Percentiles rank a stretch among this genome's conserved stretches.
Evolutionary conservation across 305 asterid genomes (phyloP).

Genomic region (Coffea humblotiana): DNA sequence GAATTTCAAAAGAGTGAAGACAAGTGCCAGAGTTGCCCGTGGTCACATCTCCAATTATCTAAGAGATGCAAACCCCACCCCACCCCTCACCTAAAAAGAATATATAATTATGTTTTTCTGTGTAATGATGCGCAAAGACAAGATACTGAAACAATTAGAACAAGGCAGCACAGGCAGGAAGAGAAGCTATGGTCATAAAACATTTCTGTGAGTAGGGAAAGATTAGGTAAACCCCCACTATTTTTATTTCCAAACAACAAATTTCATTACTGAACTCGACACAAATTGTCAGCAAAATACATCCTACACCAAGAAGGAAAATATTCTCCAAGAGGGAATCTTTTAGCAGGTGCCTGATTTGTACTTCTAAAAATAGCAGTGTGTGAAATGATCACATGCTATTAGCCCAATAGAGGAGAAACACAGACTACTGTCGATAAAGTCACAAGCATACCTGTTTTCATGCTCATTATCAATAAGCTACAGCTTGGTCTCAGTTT

Average conservation of each 20-base stretch:
- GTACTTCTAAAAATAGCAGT: neutral
- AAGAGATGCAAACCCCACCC: neutral
- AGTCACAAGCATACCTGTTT: constrained; percentile 14
- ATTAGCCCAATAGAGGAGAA: neutral
- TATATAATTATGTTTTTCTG: neutral
- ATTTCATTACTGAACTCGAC: neutral
- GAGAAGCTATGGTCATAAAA: neutral
- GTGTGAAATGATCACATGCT: neutral
- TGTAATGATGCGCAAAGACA: neutral
- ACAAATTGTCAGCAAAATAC: neutral
- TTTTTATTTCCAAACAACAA: neutral
- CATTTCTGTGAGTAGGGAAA: neutral
- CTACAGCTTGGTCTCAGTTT: constrained; percentile 15
- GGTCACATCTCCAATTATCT: too few species aligned
- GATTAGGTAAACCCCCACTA: neutral
- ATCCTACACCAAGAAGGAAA: neutral
- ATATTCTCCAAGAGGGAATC: neutral
- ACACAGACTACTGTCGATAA: neutral
- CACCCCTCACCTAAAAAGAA: neutral
- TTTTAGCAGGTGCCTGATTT: neutral
- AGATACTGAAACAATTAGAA: neutral
- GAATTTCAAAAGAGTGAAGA: too few species aligned
- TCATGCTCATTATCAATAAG: constrained; percentile 2
- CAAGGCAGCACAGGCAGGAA: neutral
- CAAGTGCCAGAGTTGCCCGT: neutral